A percentile compares a stretch with the other conserved stretches of the same genome.
phyloP scores from a whole-genome alignment of 2,329 filamentous ascomycete genomes.

The Pseudocercospora macadamiae region DNA sequence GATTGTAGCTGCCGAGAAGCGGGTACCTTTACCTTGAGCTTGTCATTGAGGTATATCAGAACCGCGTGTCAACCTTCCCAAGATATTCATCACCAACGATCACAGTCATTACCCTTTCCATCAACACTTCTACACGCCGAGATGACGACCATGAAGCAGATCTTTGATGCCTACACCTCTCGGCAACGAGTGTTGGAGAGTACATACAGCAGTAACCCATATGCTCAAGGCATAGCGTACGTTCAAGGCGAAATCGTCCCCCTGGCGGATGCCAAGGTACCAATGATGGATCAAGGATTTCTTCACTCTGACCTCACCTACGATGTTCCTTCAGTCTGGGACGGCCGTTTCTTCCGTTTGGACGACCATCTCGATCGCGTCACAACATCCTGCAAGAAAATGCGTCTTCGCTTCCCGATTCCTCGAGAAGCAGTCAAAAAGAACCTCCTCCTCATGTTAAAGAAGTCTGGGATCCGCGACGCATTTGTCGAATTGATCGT shows the following conservation, averaged over 20 bases:
- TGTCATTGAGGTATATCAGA: background rate
- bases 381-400: conserved; percentile 49
- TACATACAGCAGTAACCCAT: conserved; percentile 41
- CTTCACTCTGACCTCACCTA: conserved; percentile 57
- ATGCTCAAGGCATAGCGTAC: conserved; percentile 53
- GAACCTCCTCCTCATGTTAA: conserved; percentile 51
- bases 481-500: conserved; percentile 57
- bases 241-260: conserved; percentile 49
- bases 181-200: conserved; percentile 38
- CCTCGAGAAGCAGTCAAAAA: conserved; percentile 34
- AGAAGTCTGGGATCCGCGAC: conserved; percentile 52
- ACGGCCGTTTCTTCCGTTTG: conserved; percentile 56
- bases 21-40: background rate
- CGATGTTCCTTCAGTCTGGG: conserved; percentile 57
- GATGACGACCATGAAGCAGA: conserved; percentile 51
- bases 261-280: conserved; percentile 53
- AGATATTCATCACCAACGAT: background rate
- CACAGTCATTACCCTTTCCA: background rate
- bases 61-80: background rate
- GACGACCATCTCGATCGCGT: conserved; percentile 54
- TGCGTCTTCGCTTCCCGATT: conserved; percentile 50
- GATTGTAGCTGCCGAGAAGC: background rate
- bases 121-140: background rate
- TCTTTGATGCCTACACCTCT: conserved; percentile 45
- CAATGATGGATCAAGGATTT: conserved; percentile 56